Evolutionary conservation across 83 land plant genomes (phyloP).

Genomic region (Thuja plicata): DNA sequence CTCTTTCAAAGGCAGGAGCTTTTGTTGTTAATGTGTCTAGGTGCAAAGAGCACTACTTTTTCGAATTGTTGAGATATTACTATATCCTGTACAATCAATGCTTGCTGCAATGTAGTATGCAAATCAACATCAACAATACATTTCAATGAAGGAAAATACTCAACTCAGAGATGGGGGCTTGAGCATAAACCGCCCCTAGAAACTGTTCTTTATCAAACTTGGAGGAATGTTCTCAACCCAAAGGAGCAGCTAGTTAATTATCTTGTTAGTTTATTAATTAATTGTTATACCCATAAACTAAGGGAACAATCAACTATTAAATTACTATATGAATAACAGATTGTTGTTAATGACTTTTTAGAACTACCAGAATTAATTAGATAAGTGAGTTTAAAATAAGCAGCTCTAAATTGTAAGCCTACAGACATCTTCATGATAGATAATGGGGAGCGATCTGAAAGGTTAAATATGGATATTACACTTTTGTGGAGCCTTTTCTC

Average conservation of each 20-base stretch:
- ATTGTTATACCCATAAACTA: neutral
- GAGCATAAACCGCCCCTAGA: neutral
- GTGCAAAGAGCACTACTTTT: neutral
- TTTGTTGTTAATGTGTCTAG: neutral
- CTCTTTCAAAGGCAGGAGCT: neutral
- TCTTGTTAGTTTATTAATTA: neutral
- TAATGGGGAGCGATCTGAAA: neutral
- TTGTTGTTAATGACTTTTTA: neutral
- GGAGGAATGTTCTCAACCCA: neutral
- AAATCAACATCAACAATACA: neutral
- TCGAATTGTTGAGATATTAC: too few species aligned
- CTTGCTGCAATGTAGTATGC: too few species aligned
- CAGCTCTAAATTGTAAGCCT: neutral
- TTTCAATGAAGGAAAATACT: neutral
- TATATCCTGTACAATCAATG: too few species aligned
- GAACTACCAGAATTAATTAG: neutral
- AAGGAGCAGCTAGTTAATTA: neutral
- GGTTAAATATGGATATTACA: too few species aligned
- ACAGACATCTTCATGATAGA: too few species aligned
- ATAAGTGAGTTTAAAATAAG: neutral
- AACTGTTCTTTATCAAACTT: neutral
- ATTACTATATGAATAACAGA: neutral
- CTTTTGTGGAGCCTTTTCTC: too few species aligned
- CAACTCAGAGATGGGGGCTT: neutral
- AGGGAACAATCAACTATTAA: neutral